Conservation (phyloP, 2,329 filamentous ascomycete genomes). For the Phyllosticta capitalensis region DNA sequence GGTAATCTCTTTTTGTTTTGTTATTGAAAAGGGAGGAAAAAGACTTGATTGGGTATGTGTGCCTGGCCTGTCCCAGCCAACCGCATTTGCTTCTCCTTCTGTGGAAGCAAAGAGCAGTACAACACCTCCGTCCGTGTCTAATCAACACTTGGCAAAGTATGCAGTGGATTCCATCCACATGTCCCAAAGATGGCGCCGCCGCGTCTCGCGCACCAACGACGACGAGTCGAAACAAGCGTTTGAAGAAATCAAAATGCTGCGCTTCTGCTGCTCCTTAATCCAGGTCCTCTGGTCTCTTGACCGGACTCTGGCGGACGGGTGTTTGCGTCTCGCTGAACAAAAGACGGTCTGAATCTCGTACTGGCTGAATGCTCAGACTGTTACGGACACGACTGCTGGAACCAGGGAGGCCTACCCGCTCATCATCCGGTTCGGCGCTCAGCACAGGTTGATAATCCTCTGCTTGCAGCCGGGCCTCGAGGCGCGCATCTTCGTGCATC, state of each 20-base stretch:
- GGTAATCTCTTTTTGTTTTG: too few relatives aligned
- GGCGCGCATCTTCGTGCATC: slow-evolving; percentile 69
- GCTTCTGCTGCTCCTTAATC: slow-evolving; percentile 22
- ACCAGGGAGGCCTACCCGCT: slow-evolving; percentile 13
- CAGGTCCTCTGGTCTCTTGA: slow-evolving; percentile 37
- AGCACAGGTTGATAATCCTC: slow-evolving; percentile 30
- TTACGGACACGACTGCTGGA: slow-evolving; percentile 25
- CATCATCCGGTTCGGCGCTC: slow-evolving; percentile 22
- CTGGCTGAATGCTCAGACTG: slow-evolving; percentile 28
- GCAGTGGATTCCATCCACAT: not conserved
- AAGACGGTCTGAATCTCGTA: slow-evolving; percentile 15
- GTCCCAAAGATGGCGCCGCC: not conserved
- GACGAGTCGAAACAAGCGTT: not conserved
- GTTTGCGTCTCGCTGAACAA: slow-evolving; percentile 18
- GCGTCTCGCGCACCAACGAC: not conserved
- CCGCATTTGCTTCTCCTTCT: too few relatives aligned
- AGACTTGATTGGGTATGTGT: too few relatives aligned
- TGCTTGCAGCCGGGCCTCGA: slow-evolving; percentile 34
- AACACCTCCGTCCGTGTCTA: too few relatives aligned
- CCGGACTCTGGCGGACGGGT: slow-evolving; percentile 22
- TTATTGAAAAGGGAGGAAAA: too few relatives aligned
- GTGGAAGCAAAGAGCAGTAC: too few relatives aligned
- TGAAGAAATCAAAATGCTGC: not conserved
- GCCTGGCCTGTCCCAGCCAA: too few relatives aligned
- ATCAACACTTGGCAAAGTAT: not conserved